phyloP scores from a whole-genome alignment of 305 asterid genomes.

The Fraxinus angustifolia region DNA sequence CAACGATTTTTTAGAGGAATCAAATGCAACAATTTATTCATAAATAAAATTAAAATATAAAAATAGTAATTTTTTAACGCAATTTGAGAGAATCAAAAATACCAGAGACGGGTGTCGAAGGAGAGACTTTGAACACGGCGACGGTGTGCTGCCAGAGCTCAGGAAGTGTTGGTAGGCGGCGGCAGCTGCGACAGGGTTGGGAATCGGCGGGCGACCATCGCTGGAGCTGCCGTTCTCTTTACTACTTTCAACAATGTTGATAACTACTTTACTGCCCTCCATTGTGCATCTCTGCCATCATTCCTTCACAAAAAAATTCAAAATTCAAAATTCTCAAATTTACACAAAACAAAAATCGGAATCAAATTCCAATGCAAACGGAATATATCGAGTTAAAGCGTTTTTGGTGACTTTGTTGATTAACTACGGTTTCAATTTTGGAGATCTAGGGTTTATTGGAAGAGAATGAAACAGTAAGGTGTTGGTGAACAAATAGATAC shows the following conservation, averaged over 20 bases:
- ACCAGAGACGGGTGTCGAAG: conserved; percentile 79
- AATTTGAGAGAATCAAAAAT: conserved; percentile 18
- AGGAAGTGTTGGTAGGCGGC: conserved; percentile 42
- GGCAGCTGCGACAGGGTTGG: conserved; percentile 44
- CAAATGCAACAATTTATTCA: neutral
- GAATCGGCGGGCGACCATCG: conserved; percentile 75
- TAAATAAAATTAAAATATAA: neutral
- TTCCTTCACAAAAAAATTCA: conserved; percentile 26
- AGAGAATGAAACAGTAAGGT: conserved; percentile 9
- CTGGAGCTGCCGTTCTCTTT: conserved; percentile 49
- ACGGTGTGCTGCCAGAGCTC: conserved; percentile 38
- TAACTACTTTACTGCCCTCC: conserved; percentile 68
- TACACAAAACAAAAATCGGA: neutral
- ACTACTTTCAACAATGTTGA: conserved; percentile 42
- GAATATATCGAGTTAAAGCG: conserved; percentile 12
- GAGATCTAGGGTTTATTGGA: conserved; percentile 46
- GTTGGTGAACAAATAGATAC: conserved; percentile 14
- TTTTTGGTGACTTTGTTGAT: neutral
- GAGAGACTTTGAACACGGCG: conserved; percentile 46
- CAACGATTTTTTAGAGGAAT: neutral
- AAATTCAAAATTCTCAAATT: conserved; percentile 4
- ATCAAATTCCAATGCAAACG: conserved; percentile 17
- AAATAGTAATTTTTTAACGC: neutral
- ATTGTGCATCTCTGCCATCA: conserved; percentile 67
- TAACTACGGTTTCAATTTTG: conserved; percentile 25